A percentile compares a stretch with the other conserved stretches of the same genome.
These are phyloP conservation scores for Macrotyloma uniflorum DNA, from an alignment of 306 rosid genomes.

Conservation along the genomic window DNA sequence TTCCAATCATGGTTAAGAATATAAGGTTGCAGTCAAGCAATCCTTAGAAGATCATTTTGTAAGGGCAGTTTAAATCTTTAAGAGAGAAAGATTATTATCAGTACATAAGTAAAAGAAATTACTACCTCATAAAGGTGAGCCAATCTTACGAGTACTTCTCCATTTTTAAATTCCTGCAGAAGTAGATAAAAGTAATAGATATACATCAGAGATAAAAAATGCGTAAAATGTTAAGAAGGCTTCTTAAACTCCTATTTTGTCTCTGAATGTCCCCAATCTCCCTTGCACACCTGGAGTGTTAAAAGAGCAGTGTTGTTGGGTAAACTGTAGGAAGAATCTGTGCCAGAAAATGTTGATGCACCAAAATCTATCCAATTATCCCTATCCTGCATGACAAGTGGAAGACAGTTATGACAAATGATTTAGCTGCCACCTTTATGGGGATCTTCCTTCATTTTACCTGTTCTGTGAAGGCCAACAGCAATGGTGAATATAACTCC, in stretches of 20 bases:
- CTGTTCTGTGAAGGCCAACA: slow-evolving; percentile 90
- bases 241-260: slow-evolving; percentile 31
- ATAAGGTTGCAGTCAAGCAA: background rate
- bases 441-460: slow-evolving; percentile 36
- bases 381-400: slow-evolving; percentile 59
- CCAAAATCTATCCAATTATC: slow-evolving; percentile 50
- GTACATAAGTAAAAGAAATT: slow-evolving; percentile 36
- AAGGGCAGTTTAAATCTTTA: slow-evolving; percentile 3
- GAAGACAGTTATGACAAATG: slow-evolving; percentile 5
- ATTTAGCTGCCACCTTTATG: background rate
- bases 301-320: slow-evolving; percentile 74
- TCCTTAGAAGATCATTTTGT: background rate
- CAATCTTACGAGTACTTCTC: slow-evolving; percentile 76
- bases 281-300: slow-evolving; percentile 67
- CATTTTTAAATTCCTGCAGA: slow-evolving; percentile 77
- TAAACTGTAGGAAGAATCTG: slow-evolving; percentile 67
- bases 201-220: slow-evolving; percentile 3
- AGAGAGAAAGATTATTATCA: slow-evolving; percentile 22
- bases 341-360: slow-evolving; percentile 54
- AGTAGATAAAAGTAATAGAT: slow-evolving; percentile 29
- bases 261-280: slow-evolving; percentile 5
- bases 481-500: slow-evolving; percentile 87
- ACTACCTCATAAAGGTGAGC: slow-evolving; percentile 86
- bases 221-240: slow-evolving; percentile 19
- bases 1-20: slow-evolving; percentile 10